Percentiles rank a stretch among this genome's conserved stretches.
These are phyloP conservation scores for Haberlea rhodopensis DNA, from an alignment of 257 asterid species.

Conservation along the genomic window DNA sequence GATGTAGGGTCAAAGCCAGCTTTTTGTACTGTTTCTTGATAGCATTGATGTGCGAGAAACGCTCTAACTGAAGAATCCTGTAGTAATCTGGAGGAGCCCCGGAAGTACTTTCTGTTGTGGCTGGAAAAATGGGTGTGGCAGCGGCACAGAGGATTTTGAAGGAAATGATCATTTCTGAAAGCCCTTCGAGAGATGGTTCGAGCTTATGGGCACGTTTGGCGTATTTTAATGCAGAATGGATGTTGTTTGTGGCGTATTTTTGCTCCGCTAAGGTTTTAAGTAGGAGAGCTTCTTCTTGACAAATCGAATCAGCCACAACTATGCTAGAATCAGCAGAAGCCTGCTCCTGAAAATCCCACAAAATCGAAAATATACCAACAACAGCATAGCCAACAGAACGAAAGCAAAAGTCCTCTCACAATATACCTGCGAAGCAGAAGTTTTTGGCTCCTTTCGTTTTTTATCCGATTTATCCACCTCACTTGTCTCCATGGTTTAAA, in stretches of 20 bases:
- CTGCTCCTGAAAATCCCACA: background rate
- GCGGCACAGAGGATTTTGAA: slow-evolving; percentile 56
- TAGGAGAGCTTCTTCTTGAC: slow-evolving; percentile 42
- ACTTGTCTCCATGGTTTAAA: background rate
- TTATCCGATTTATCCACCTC: slow-evolving; percentile 31
- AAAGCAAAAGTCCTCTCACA: background rate
- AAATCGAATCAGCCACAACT: background rate
- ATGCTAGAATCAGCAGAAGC: background rate
- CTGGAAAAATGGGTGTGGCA: slow-evolving; percentile 15
- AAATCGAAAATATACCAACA: background rate
- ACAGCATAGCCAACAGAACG: background rate
- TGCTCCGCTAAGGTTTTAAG: slow-evolving; percentile 64
- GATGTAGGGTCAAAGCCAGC: slow-evolving; percentile 75
- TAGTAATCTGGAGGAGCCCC: slow-evolving; percentile 56
- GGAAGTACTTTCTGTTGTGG: slow-evolving; percentile 13
- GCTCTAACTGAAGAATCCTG: slow-evolving; percentile 61
- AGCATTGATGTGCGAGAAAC: slow-evolving; percentile 54
- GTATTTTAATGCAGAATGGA: slow-evolving; percentile 52
- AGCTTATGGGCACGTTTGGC: slow-evolving; percentile 71
- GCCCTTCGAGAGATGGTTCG: slow-evolving; percentile 51
- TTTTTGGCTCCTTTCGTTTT: background rate
- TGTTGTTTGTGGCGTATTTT: slow-evolving; percentile 50
- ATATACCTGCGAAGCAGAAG: background rate
- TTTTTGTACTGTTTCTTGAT: slow-evolving; percentile 74
- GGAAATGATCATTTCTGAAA: slow-evolving; percentile 59